Base-by-base conservation (phyloP, 208 protist genomes). In the Acanthamoeba sp. region DNA sequence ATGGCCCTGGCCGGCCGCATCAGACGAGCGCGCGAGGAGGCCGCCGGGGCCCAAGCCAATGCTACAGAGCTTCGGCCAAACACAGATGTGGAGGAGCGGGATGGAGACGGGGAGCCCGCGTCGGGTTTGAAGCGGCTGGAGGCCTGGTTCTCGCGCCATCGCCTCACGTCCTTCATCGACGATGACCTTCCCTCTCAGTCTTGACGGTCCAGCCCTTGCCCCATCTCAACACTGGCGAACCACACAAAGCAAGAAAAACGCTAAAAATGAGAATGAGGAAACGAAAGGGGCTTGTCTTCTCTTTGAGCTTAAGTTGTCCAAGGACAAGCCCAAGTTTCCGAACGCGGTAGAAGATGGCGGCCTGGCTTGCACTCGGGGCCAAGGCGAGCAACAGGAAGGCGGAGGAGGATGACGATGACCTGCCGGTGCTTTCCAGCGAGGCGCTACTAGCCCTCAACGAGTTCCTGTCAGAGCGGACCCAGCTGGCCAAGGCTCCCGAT, bases 361-460 rank as follows among this genome's bases (percentile, higher is more conserved):
- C 45, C 1, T 18, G 12, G 45, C 45, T 50, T 9, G 45, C 45
- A n/a, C n/a, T n/a, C n/a, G n/a, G n/a, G 45, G 10, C 45, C 12
- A 50, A 16, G 4, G 12, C 18, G 45, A 50, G 18, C 45, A 50
- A 50, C 4, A 16, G 10, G 45, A 50, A 50, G 45, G 18, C 12
- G 45, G 45, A 50, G 12, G 73, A 84, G 5, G 73, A 84, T 22
- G 73, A 84, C 6, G 73, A 84, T 2, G 73, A 84, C 36, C 5
- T 42, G 27, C 73, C 73, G 20, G 27, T 12, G 40, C 73, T 84
- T 22, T 84, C 73, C 3, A 38, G 38, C 12, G 38, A 84, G 20
- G 73, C 73, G 24, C 73, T 84, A 38, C 27, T 34, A 22, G 73
- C 73, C 27, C 73, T 84, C 40, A 84, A 55, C 38, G 73, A 84